Percentiles rank a stretch among this genome's conserved stretches.
Conservation (phyloP, 257 asterid genomes). For the Orobanche coerulescens region DNA sequence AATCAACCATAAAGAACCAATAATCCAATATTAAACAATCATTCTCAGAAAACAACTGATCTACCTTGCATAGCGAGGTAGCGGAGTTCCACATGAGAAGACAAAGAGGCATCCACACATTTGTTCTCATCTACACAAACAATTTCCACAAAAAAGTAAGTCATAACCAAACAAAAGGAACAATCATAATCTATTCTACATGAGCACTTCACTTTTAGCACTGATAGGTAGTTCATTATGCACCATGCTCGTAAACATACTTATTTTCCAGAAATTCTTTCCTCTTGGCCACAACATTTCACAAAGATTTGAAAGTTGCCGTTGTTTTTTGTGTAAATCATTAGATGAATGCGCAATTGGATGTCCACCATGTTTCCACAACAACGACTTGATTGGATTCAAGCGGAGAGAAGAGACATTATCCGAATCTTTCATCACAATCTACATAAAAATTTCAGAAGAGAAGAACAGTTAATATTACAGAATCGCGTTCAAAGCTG, state of each 20-base stretch:
- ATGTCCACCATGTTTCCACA: slow-evolving; percentile 92
- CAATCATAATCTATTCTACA: background rate
- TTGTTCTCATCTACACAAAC: slow-evolving; percentile 31
- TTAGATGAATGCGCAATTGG: slow-evolving; percentile 66
- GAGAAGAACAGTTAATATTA: background rate
- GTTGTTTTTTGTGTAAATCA: slow-evolving; percentile 49
- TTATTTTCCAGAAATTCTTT: slow-evolving; percentile 31
- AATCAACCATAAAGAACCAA: too few relatives aligned
- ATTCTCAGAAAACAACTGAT: background rate
- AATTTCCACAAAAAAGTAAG: slow-evolving; percentile 10
- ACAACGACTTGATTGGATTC: slow-evolving; percentile 53
- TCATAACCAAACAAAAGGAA: background rate
- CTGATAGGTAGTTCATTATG: background rate
- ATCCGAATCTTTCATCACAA: slow-evolving; percentile 35
- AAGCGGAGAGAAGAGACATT: slow-evolving; percentile 30
- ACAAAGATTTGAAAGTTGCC: slow-evolving; percentile 48
- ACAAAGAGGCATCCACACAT: slow-evolving; percentile 42
- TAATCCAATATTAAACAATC: too few relatives aligned
- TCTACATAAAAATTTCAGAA: slow-evolving; percentile 33
- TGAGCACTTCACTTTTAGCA: slow-evolving; percentile 9
- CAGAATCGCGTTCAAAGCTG: background rate
- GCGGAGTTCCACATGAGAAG: slow-evolving; percentile 56
- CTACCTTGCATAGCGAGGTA: slow-evolving; percentile 62
- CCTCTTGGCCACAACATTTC: slow-evolving; percentile 59
- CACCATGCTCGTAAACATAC: slow-evolving; percentile 29